These are phyloP conservation scores for Hippophae rhamnoides DNA, from an alignment of 306 rosid genomes.

Conservation along the genomic window DNA sequence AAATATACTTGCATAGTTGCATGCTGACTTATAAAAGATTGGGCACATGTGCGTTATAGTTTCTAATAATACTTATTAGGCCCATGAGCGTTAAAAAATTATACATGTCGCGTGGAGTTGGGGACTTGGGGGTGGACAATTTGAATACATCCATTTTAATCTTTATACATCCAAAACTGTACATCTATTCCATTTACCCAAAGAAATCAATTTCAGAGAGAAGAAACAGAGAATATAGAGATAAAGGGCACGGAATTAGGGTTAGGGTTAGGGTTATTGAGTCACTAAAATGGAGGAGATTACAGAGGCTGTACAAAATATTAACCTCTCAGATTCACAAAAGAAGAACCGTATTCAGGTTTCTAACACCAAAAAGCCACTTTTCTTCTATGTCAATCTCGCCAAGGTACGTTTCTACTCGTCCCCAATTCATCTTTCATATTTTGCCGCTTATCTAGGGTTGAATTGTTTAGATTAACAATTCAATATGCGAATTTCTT, in stretches of 20 bases:
- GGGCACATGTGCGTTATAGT: no score
- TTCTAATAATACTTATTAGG: no score
- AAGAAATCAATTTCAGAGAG: background rate
- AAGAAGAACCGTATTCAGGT: constrained; percentile 46
- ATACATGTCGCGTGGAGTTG: no score
- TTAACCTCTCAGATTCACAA: constrained; percentile 14
- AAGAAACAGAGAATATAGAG: background rate
- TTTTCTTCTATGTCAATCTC: constrained; percentile 43
- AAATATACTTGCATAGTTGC: no score
- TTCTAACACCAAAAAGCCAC: constrained; percentile 39
- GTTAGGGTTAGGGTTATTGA: constrained; percentile 30
- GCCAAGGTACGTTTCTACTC: background rate
- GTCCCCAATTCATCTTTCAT: background rate
- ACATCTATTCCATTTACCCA: background rate
- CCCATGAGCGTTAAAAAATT: no score
- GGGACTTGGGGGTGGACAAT: no score
- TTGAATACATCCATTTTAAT: background rate
- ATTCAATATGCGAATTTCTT: background rate
- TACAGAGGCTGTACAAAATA: constrained; percentile 25
- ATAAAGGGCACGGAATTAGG: background rate
- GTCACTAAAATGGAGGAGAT: constrained; percentile 35
- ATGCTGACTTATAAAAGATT: no score
- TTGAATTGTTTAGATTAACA: background rate
- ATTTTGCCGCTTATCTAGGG: background rate
- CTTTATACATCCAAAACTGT: background rate